phyloP scores from a whole-genome alignment of 345 rosid species.

The Heritiera littoralis region DNA sequence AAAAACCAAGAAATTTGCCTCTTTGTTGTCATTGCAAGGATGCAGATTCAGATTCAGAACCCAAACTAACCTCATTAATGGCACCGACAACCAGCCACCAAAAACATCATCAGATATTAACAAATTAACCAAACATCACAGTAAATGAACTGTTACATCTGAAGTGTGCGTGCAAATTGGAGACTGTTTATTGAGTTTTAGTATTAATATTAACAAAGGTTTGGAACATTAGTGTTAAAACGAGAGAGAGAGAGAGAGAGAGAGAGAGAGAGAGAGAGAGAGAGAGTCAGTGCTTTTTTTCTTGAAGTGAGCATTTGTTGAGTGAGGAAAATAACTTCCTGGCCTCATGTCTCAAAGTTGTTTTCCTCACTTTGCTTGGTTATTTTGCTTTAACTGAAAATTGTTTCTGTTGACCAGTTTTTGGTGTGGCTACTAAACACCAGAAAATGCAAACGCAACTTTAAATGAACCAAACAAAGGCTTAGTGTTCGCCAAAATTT shows the following conservation, averaged over 20 bases:
- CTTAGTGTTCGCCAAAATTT: neutral
- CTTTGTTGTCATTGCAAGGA: neutral
- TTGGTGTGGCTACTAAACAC: neutral
- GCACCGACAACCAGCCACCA: neutral
- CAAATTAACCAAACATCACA: neutral
- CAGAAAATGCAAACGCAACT: neutral
- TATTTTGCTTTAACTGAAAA: neutral
- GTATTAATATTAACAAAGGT: neutral
- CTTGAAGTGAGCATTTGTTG: no score
- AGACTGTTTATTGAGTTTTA: neutral
- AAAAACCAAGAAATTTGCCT: conserved; percentile 1
- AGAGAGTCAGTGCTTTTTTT: neutral
- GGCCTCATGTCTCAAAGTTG: neutral
- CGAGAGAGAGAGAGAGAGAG: neutral
- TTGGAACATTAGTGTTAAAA: neutral
- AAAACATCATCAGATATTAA: neutral
- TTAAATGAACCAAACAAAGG: neutral
- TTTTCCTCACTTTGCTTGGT: neutral
- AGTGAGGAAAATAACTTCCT: neutral
- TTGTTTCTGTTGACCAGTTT: neutral
- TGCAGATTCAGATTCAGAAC: neutral
- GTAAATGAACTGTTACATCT: neutral
- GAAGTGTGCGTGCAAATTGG: neutral
- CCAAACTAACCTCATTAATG: neutral
- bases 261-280: neutral